Conservation (phyloP, 1,284 basidiomycete species). For the Moniliella sp. region DNA sequence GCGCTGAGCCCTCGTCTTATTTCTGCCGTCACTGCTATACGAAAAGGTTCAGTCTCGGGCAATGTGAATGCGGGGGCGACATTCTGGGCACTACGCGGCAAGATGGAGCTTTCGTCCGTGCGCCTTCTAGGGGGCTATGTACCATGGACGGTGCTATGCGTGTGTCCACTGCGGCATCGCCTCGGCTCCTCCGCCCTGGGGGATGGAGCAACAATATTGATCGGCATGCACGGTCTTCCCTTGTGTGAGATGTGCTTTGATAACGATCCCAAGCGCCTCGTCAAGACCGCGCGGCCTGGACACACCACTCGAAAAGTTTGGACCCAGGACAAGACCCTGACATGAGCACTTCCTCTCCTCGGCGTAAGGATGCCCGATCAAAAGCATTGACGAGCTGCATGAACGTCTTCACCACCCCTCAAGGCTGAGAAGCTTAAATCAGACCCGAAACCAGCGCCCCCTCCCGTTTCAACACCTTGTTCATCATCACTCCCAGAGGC, state of each 20-base stretch:
- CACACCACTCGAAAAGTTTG: too few species aligned
- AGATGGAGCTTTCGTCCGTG: constrained; percentile 17
- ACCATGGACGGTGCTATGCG: constrained; percentile 18
- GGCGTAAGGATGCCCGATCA: too few species aligned
- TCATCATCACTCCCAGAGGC: too few species aligned
- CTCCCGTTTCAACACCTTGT: too few species aligned
- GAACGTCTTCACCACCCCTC: too few species aligned
- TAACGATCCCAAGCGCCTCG: too few species aligned
- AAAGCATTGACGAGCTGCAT: too few species aligned
- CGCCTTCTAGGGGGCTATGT: constrained; percentile 5
- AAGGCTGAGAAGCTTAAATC: too few species aligned
- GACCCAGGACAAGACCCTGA: too few species aligned
- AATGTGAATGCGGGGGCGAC: constrained; percentile 7
- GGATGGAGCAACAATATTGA: constrained; percentile 6
- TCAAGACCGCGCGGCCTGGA: too few species aligned
- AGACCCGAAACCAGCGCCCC: too few species aligned
- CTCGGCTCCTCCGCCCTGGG: not conserved
- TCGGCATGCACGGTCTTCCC: constrained; percentile 17
- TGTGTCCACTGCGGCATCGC: constrained; percentile 7
- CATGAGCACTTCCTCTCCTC: too few species aligned
- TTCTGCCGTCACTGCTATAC: constrained; percentile 16
- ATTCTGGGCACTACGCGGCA: constrained; percentile 20
- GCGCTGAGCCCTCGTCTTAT: constrained; percentile 1
- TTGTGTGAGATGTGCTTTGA: constrained; percentile 16
- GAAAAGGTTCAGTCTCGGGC: constrained; percentile 9